Conservation (phyloP, 2,329 filamentous ascomycete species). For the Trichoderma hamatum region DNA sequence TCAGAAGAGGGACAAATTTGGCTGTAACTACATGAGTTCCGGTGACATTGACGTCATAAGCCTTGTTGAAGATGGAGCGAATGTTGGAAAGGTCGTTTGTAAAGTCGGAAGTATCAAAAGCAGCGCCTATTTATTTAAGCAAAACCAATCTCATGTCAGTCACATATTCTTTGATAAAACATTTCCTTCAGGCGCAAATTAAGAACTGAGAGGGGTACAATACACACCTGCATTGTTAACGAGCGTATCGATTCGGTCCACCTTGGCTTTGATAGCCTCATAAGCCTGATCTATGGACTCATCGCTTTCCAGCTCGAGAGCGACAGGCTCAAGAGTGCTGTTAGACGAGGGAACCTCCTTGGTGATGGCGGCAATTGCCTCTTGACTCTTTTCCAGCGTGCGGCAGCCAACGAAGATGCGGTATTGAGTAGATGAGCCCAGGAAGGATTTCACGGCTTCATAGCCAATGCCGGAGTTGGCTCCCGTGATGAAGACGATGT, state of each 20-base stretch:
- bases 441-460: conserved; percentile 58
- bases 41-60: conserved; percentile 55
- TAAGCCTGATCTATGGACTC: conserved; percentile 53
- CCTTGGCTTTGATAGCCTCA: conserved; percentile 45
- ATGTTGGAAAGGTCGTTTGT: conserved; percentile 34
- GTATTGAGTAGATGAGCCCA: conserved; percentile 52
- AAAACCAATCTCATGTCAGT: not conserved
- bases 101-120: conserved; percentile 45
- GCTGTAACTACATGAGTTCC: conserved; percentile 48
- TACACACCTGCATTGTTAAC: conserved; percentile 60
- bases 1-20: conserved; percentile 49
- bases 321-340: conserved; percentile 50
- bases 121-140: conserved; percentile 39
- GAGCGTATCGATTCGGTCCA: conserved; percentile 54
- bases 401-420: conserved; percentile 60
- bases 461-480: conserved; percentile 64
- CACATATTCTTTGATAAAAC: not conserved
- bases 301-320: conserved; percentile 59
- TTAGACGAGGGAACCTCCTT: conserved; percentile 44
- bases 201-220: not conserved
- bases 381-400: conserved; percentile 52
- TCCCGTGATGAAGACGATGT: conserved; percentile 61
- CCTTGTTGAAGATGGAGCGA: conserved; percentile 49
- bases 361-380: conserved; percentile 48
- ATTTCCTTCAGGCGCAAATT: too few relatives aligned